These are phyloP conservation scores for Lodderomyces metapsilosis DNA, from an alignment of 1,139 yeast species.

Conservation along the genomic window DNA sequence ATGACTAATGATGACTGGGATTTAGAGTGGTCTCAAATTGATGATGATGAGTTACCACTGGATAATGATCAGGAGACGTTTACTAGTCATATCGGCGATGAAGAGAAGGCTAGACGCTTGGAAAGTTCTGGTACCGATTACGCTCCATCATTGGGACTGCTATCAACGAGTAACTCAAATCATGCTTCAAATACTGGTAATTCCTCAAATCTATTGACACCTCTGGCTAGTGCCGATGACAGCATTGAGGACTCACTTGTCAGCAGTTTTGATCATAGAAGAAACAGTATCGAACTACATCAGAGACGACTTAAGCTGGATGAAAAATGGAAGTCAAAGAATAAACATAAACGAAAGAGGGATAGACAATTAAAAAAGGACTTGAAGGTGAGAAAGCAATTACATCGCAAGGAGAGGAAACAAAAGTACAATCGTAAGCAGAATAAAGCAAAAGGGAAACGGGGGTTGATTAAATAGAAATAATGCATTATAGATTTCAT, in stretches of 20 bases:
- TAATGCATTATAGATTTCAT: background rate
- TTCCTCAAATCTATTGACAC: background rate
- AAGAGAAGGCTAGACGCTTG: background rate
- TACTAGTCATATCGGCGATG: background rate
- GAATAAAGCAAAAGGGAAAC: background rate
- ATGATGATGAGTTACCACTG: background rate
- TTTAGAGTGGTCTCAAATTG: conserved; percentile 2
- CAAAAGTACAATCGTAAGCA: background rate
- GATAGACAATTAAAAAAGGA: background rate
- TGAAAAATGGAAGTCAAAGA: background rate
- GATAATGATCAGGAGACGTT: background rate
- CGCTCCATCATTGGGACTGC: conserved; percentile 9
- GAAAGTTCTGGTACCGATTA: conserved; percentile 1
- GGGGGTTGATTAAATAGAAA: background rate
- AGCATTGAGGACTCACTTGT: background rate
- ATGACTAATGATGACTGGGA: background rate
- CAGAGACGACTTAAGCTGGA: background rate
- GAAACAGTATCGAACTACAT: conserved; percentile 15
- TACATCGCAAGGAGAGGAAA: background rate
- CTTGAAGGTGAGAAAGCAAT: background rate
- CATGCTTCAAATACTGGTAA: background rate
- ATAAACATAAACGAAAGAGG: background rate
- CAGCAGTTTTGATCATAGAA: conserved; percentile 4
- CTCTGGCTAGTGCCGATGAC: background rate
- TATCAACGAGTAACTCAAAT: background rate